A percentile compares a stretch with the other conserved stretches of the same genome.
Evolutionary conservation across 176 grass and related monocot genomes (phyloP).

Genomic region (Oryza glaberrima): DNA sequence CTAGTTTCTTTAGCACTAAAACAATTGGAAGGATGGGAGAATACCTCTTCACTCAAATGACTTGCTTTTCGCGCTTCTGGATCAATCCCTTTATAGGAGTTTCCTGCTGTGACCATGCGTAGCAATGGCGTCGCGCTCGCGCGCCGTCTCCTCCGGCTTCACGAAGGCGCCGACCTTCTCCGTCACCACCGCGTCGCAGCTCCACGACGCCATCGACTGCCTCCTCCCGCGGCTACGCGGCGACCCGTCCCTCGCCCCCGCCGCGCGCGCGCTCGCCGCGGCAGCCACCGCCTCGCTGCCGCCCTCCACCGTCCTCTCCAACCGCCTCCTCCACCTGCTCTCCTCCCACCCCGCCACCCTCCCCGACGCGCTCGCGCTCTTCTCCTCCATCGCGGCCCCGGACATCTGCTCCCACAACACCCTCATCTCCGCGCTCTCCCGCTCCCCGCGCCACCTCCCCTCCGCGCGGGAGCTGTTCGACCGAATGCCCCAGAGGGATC

Average conservation of each 20-base stretch:
- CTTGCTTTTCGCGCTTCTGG: too few species aligned
- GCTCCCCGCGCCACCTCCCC: conserved; percentile 48
- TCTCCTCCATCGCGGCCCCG: conserved; percentile 50
- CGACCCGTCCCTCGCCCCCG: conserved; percentile 43
- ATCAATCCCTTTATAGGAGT: too few species aligned
- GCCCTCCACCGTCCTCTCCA: conserved; percentile 52
- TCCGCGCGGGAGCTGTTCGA: conserved; percentile 65
- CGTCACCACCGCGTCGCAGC: conserved; percentile 41
- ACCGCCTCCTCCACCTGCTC: conserved; percentile 72
- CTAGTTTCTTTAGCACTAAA: too few species aligned
- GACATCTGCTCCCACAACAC: conserved; percentile 83
- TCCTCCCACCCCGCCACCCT: conserved; percentile 50
- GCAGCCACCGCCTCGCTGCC: conserved; percentile 47
- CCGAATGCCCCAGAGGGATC: conserved; percentile 67
- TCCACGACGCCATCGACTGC: conserved; percentile 62
- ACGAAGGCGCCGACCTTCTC: conserved; percentile 55
- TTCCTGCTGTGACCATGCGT: conserved; percentile 17
- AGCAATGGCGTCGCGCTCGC: conserved; percentile 3
- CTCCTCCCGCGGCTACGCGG: conserved; percentile 53
- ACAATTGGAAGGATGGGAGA: too few species aligned
- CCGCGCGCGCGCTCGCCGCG: conserved; percentile 50
- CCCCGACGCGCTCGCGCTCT: conserved; percentile 56
- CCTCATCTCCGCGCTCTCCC: conserved; percentile 63
- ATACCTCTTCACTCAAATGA: not conserved
- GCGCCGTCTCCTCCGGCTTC: not conserved